These are phyloP conservation scores for Heliamphora pulchella DNA, from an alignment of 179 eudicot genomes.

Conservation along the genomic window DNA sequence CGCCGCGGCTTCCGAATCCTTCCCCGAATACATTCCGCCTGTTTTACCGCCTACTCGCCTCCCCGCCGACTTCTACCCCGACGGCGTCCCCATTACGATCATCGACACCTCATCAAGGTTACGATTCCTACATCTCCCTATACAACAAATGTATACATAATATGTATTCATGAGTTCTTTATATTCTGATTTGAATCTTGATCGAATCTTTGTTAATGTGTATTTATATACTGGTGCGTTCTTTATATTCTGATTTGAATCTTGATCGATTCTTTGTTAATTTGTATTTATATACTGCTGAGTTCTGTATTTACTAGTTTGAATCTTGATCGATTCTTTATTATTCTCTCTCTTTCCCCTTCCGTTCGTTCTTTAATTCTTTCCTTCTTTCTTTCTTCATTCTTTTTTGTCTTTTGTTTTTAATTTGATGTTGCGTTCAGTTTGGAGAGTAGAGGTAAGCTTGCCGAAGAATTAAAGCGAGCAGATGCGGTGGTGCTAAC, in stretches of 20 bases:
- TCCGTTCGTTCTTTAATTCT: not conserved
- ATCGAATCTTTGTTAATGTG: not conserved
- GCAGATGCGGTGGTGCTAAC: conserved; percentile 93
- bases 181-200: not conserved
- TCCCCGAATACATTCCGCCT: conserved; percentile 51
- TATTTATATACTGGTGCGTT: no score
- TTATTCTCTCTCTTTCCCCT: no score
- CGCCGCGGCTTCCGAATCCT: conserved; percentile 64
- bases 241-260: no score
- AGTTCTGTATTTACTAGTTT: not conserved
- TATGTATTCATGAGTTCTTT: not conserved
- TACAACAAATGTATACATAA: no score
- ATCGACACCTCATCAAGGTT: conserved; percentile 84
- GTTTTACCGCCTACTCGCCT: conserved; percentile 75
- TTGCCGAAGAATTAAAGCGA: conserved; percentile 67
- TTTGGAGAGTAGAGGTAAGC: conserved; percentile 60
- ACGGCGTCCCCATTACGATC: conserved; percentile 61
- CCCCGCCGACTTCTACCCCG: conserved; percentile 78
- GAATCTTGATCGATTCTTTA: not conserved
- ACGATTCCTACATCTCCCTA: not conserved
- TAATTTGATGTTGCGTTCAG: conserved; percentile 23
- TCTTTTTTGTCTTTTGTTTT: not conserved
- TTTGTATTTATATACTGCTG: no score
- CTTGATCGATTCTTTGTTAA: no score
- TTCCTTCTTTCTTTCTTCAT: no score